Conservation (phyloP, 306 rosid species). For the Fagus crenata region DNA sequence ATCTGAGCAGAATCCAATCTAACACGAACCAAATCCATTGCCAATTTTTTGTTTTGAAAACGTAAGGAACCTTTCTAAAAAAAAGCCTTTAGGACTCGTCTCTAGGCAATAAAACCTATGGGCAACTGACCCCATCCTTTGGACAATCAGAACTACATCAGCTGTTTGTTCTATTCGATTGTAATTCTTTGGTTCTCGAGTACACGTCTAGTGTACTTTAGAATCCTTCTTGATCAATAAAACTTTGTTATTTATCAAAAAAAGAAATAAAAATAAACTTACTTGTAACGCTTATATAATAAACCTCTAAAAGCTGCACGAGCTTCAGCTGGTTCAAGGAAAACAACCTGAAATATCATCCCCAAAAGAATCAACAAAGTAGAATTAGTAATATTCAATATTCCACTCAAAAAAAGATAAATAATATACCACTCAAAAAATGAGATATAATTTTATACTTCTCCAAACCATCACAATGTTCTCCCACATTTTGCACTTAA, state of each 20-base stretch:
- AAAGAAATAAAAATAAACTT: conserved; percentile 35
- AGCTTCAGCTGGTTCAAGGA: conserved; percentile 81
- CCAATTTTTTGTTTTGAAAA: too few relatives aligned
- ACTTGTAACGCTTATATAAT: conserved; percentile 85
- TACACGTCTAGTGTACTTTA: too few relatives aligned
- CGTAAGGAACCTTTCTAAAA: too few relatives aligned
- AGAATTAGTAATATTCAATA: conserved; percentile 17
- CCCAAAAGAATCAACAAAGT: conserved; percentile 31
- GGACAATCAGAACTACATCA: not conserved
- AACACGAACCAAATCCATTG: not conserved
- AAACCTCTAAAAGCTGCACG: conserved; percentile 82
- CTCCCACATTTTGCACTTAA: conserved; percentile 5
- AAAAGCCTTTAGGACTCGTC: too few relatives aligned
- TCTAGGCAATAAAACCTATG: too few relatives aligned
- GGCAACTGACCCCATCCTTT: not conserved
- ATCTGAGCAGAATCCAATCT: conserved; percentile 1
- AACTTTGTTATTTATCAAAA: too few relatives aligned
- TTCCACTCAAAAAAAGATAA: conserved; percentile 6
- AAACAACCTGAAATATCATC: conserved; percentile 67
- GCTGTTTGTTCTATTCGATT: not conserved
- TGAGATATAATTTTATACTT: not conserved
- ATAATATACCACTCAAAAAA: conserved; percentile 7
- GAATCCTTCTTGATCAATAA: too few relatives aligned
- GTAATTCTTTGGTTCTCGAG: too few relatives aligned
- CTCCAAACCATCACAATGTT: not conserved